Evolutionary conservation across 768 basidiomycete genomes (phyloP).

Genomic region (Tubosaeta brunneosetosa): DNA sequence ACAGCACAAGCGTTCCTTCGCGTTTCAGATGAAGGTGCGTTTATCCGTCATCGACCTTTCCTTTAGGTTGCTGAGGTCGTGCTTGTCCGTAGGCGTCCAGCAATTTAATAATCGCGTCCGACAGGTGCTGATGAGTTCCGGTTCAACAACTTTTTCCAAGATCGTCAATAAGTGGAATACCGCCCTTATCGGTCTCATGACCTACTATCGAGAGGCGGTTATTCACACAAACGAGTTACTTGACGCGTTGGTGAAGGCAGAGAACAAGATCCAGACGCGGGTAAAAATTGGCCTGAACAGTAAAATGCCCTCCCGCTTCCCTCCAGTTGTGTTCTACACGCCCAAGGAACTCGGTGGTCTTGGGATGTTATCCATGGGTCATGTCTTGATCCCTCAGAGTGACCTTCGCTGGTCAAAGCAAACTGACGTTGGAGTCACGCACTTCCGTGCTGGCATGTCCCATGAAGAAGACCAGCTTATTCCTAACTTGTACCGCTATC

Average conservation of each 20-base stretch:
- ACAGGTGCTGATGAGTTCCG: conserved; percentile 97
- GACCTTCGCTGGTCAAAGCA: conserved; percentile 98
- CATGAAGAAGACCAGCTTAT: conserved; percentile 94
- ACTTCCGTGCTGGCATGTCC: conserved; percentile 99
- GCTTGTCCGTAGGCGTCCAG: conserved; percentile 60
- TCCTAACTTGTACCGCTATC: conserved; percentile 94
- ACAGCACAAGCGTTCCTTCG: conserved; percentile 98
- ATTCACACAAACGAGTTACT: conserved; percentile 96
- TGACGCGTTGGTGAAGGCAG: conserved; percentile 94
- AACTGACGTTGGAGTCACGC: conserved; percentile 94
- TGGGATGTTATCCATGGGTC: conserved; percentile 99
- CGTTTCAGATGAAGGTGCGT: conserved; percentile 86
- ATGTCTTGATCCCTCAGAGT: conserved; percentile 96
- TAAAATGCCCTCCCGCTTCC: conserved; percentile 99
- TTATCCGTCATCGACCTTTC: background rate
- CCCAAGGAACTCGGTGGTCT: conserved; percentile 98
- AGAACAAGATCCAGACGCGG: conserved; percentile 99
- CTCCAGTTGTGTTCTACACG: conserved; percentile 93
- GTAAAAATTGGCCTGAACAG: conserved; percentile 99
- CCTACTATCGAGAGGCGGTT: conserved; percentile 96
- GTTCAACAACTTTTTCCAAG: conserved; percentile 98
- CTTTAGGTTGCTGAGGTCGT: background rate
- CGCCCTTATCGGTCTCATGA: conserved; percentile 92
- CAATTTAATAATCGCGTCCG: conserved; percentile 98
- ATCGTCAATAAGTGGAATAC: conserved; percentile 99